Conservation (phyloP, 345 rosid species). For the Aquilaria yunnanensis region DNA sequence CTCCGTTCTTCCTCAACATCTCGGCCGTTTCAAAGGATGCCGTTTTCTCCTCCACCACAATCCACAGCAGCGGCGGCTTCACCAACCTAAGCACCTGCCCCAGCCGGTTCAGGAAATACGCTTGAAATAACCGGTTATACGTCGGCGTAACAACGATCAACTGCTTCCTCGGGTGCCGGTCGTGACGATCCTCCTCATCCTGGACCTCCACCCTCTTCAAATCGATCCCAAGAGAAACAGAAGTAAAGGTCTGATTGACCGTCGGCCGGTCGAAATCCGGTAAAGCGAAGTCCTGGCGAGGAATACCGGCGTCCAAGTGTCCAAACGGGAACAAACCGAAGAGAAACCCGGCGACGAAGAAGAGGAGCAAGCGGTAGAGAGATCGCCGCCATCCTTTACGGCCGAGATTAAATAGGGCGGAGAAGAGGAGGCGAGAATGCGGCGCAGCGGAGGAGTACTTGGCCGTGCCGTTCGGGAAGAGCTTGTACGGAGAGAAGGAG, state of each 20-base stretch:
- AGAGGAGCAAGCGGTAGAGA: slow-evolving; percentile 47
- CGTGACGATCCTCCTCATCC: slow-evolving; percentile 13
- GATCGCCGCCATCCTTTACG: slow-evolving; percentile 61
- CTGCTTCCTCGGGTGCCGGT: slow-evolving; percentile 51
- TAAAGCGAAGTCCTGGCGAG: slow-evolving; percentile 40
- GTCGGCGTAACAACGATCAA: slow-evolving; percentile 85
- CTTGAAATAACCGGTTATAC: slow-evolving; percentile 72
- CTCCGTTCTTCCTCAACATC: slow-evolving; percentile 73
- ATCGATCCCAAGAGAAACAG: slow-evolving; percentile 18
- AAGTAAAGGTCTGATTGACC: slow-evolving; percentile 20
- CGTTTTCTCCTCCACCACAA: slow-evolving; percentile 69
- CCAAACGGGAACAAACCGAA: slow-evolving; percentile 63
- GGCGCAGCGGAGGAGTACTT: slow-evolving; percentile 38
- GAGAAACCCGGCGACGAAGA: slow-evolving; percentile 59
- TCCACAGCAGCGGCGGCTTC: slow-evolving; percentile 79
- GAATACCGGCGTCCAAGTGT: slow-evolving; percentile 38
- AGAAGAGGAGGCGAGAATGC: slow-evolving; percentile 17
- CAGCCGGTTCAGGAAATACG: slow-evolving; percentile 61
- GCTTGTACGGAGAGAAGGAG: slow-evolving; percentile 26
- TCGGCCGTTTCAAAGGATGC: slow-evolving; percentile 81
- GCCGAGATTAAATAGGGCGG: slow-evolving; percentile 15
- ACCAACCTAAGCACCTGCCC: slow-evolving; percentile 78
- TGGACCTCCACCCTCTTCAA: slow-evolving; percentile 7
- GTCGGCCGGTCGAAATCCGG: slow-evolving; percentile 55
- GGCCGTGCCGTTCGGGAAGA: slow-evolving; percentile 26